Percentiles rank a stretch among this genome's conserved stretches.
phyloP scores from a whole-genome alignment of 352 stramenopile species.

The Phytophthora nicotianae region DNA sequence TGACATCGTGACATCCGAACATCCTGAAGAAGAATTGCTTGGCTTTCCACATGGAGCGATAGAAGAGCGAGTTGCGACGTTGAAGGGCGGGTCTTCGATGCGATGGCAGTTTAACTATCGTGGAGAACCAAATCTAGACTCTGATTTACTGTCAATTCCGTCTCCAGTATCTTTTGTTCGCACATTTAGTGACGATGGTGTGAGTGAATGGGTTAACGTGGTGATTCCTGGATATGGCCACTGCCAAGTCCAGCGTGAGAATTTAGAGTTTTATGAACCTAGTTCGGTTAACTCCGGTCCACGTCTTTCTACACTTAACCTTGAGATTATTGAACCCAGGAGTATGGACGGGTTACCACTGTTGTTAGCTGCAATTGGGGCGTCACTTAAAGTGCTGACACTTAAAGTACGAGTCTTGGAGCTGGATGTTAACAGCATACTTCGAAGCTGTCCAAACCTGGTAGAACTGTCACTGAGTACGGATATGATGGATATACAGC shows the following conservation, averaged over 20 bases:
- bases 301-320: slow-evolving; percentile 3
- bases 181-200: slow-evolving; percentile 15
- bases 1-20: slow-evolving; percentile 3
- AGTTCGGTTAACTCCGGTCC: neutral
- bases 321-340: slow-evolving; percentile 1
- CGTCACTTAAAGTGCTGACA: neutral
- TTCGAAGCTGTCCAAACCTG: slow-evolving; percentile 9
- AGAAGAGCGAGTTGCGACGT: slow-evolving; percentile 1
- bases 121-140: neutral
- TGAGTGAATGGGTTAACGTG: slow-evolving; percentile 17
- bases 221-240: slow-evolving; percentile 15
- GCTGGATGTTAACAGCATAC: slow-evolving; percentile 1
- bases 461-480: slow-evolving; percentile 5
- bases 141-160: neutral
- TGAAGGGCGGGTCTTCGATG: slow-evolving; percentile 1
- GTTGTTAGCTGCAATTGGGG: slow-evolving; percentile 1
- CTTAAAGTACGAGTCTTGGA: slow-evolving; percentile 2
- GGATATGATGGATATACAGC: slow-evolving; percentile 2
- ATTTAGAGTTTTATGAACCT: slow-evolving; percentile 1
- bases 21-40: slow-evolving; percentile 13
- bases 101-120: slow-evolving; percentile 10
- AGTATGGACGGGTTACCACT: neutral
- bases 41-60: neutral
- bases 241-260: neutral
- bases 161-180: neutral